Evolutionary conservation across 306 rosid genomes (phyloP).

Genomic region (Mucuna pruriens): DNA sequence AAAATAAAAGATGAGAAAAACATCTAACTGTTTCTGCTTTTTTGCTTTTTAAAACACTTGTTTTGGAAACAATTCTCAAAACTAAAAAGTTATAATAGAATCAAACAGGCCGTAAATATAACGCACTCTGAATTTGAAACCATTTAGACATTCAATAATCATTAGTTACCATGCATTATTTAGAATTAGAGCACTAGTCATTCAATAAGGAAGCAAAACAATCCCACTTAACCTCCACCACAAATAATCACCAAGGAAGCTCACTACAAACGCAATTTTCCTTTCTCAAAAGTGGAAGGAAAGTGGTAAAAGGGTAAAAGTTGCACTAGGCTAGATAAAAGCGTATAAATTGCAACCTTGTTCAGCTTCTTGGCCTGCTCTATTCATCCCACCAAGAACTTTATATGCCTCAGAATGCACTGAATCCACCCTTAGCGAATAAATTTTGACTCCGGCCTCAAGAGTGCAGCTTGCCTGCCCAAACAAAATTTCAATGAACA

Average conservation of each 20-base stretch:
- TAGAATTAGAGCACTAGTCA: constrained; percentile 2
- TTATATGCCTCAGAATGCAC: constrained; percentile 97
- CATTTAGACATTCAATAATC: constrained; percentile 17
- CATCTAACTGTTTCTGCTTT: too few species aligned
- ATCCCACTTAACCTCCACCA: not conserved
- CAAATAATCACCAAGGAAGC: constrained; percentile 12
- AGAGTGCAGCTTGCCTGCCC: constrained; percentile 95
- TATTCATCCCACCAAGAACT: constrained; percentile 97
- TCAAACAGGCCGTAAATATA: not conserved
- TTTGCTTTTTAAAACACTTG: too few species aligned
- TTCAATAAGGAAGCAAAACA: not conserved
- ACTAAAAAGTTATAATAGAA: not conserved
- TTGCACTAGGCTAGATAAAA: not conserved
- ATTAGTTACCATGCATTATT: constrained; percentile 7
- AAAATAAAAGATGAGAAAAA: too few species aligned
- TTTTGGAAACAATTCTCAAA: too few species aligned
- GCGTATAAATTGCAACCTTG: constrained; percentile 59
- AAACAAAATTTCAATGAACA: constrained; percentile 18
- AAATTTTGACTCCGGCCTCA: constrained; percentile 97
- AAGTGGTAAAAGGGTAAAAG: not conserved
- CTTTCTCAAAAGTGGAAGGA: too few species aligned
- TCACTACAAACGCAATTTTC: not conserved
- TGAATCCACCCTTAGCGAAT: constrained; percentile 89
- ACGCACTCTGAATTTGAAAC: constrained; percentile 3
- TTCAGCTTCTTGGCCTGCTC: constrained; percentile 89